These are phyloP conservation scores for Leccinum pachyderme DNA, from an alignment of 1,284 basidiomycete genomes.

Conservation along the genomic window DNA sequence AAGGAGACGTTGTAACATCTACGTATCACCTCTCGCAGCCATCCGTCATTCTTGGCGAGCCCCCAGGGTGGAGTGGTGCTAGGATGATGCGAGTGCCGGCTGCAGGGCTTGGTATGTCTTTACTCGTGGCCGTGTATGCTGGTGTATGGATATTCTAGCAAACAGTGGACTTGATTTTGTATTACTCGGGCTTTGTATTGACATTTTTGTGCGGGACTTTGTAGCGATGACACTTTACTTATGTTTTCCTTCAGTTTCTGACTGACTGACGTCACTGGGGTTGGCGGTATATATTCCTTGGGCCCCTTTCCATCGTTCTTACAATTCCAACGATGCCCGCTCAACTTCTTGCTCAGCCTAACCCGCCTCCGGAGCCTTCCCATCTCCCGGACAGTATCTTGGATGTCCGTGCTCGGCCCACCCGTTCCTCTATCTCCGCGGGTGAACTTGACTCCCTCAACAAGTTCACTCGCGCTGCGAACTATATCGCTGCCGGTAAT, in stretches of 20 bases:
- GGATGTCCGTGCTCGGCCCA: slow-evolving; percentile 43
- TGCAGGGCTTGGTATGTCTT: slow-evolving; percentile 11
- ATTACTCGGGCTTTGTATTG: neutral
- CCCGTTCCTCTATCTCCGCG: slow-evolving; percentile 42
- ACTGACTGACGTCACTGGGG: neutral
- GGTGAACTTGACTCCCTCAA: slow-evolving; percentile 52
- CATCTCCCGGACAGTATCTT: slow-evolving; percentile 52
- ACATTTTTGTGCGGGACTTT: neutral
- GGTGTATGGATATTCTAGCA: slow-evolving; percentile 19
- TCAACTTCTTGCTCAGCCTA: slow-evolving; percentile 52
- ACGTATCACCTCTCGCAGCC: slow-evolving; percentile 41
- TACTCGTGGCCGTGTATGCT: slow-evolving; percentile 14
- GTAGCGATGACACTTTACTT: neutral
- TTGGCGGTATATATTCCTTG: neutral
- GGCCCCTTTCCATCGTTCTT: neutral
- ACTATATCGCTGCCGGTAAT: slow-evolving; percentile 64
- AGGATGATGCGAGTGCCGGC: slow-evolving; percentile 8
- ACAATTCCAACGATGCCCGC: slow-evolving; percentile 47
- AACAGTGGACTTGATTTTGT: neutral
- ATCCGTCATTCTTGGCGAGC: slow-evolving; percentile 47
- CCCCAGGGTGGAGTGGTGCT: slow-evolving; percentile 39
- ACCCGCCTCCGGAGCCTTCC: slow-evolving; percentile 63
- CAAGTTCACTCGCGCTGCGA: slow-evolving; percentile 56
- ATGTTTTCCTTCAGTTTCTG: neutral
- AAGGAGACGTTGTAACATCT: slow-evolving; percentile 43